Evolutionary conservation across 768 basidiomycete genomes (phyloP).

Genomic region (Naganishia onofrii): DNA sequence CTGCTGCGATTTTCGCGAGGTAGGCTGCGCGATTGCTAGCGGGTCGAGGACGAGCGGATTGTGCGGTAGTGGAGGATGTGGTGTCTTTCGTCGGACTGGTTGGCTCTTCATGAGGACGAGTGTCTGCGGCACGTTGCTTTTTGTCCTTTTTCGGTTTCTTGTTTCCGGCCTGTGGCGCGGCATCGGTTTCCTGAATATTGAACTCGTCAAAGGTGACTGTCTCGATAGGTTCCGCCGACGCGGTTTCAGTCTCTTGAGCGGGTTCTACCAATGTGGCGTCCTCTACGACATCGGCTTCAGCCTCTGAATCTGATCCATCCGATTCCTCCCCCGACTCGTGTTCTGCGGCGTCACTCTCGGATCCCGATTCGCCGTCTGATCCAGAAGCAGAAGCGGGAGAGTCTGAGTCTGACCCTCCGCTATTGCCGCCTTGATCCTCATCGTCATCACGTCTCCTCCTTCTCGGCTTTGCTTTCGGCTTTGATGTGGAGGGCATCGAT

Average conservation of each 20-base stretch:
- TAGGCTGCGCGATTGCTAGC: slow-evolving; percentile 68
- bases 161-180: not conserved
- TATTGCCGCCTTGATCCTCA: not conserved
- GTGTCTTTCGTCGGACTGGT: not conserved
- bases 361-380: not conserved
- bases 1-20: slow-evolving; percentile 72
- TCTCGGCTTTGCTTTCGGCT: slow-evolving; percentile 1
- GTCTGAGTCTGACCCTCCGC: not conserved
- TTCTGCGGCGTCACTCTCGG: not conserved
- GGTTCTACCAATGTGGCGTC: not conserved
- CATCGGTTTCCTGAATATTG: not conserved
- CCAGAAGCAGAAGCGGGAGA: not conserved
- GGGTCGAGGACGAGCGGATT: slow-evolving; percentile 16
- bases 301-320: not conserved
- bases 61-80: not conserved
- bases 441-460: slow-evolving; percentile 13
- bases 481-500: slow-evolving; percentile 6
- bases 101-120: not conserved
- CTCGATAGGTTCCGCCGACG: slow-evolving; percentile 6
- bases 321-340: slow-evolving; percentile 6
- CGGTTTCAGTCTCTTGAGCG: not conserved
- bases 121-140: not conserved
- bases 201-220: slow-evolving; percentile 21
- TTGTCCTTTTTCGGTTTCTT: slow-evolving; percentile 15
- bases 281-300: not conserved